Evolutionary conservation across 2,329 filamentous ascomycete genomes (phyloP), one percentile per base, ranked within the genome.

Genomic region (Claviceps arundinis): DNA sequence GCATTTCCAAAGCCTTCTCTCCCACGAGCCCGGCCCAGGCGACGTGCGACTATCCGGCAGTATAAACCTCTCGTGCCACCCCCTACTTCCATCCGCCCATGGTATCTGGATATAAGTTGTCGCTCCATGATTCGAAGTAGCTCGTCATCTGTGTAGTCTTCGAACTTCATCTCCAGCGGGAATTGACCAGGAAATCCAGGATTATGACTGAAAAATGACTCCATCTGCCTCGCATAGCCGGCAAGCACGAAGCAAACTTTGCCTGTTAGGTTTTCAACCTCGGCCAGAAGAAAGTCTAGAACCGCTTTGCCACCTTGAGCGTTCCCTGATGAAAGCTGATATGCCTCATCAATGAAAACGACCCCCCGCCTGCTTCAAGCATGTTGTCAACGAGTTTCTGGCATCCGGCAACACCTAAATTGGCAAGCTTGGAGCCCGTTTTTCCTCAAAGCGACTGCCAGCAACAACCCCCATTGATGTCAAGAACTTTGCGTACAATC

Each of bases 341-440:
- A 89, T 0, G 86, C 85, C 62, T 91, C 86, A 54, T 91, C 87
- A 22, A 91, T 83, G 60, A 91, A 90, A 1, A 88, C 60, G 0
- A 82, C 82, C 0, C 87, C 0, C 85, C 86, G 0, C 78, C 81
- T 0, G 65, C 57, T 30, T 80, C 70, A 4, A 80, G 60, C 40
- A 90, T 71, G 0, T 60, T 48, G 0, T 70, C 63, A 0, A 71
- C 19, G 0, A 81, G 64, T 13, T 73, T 72, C 59, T 85, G 73
- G 56, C 75, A 79, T 0, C 73, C 78, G 0, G 67, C 51, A 0
- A 87, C 75, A 0, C 84, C 85, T 0, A 75, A 71, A 47, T 78
- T 78, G 0, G 84, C 80, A 0, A 91, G 72, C 16, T 73, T 71
- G 0, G 85, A 79, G 0, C 85, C 87, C 0, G 85, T 84, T 0